Evolutionary conservation across 768 basidiomycete species (phyloP).

Genomic region (Pisolithus orientalis): DNA sequence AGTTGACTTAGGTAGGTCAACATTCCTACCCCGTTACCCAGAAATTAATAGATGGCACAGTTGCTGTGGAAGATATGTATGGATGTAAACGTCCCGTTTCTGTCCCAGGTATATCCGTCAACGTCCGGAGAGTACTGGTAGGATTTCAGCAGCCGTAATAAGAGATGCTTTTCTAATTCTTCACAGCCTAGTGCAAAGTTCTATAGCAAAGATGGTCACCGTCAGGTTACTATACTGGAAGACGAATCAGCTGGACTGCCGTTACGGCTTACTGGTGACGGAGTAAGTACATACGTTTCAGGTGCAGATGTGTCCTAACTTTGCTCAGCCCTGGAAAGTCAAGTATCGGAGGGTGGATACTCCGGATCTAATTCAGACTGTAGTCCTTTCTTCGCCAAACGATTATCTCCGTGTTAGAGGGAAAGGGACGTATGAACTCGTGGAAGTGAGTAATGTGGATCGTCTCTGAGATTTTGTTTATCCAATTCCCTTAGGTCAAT

Average conservation of each 20-base stretch:
- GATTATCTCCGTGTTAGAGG: conserved; percentile 66
- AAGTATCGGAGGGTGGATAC: conserved; percentile 56
- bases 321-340: conserved; percentile 79
- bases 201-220: conserved; percentile 58
- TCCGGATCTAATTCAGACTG: conserved; percentile 34
- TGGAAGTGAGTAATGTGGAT: conserved; percentile 43
- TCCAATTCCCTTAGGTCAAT: conserved; percentile 44
- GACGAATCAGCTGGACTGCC: conserved; percentile 69
- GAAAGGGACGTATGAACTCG: conserved; percentile 70
- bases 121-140: conserved; percentile 78
- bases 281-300: conserved; percentile 43
- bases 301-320: conserved; percentile 1
- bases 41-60: conserved; percentile 30
- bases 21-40: not conserved
- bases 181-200: conserved; percentile 80
- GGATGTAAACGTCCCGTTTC: conserved; percentile 75
- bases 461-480: not conserved
- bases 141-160: conserved; percentile 10
- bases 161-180: not conserved
- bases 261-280: conserved; percentile 84
- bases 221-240: conserved; percentile 62
- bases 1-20: conserved; percentile 60
- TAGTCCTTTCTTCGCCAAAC: conserved; percentile 54
- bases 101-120: conserved; percentile 75
- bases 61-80: conserved; percentile 83